Evolutionary conservation across 2,329 filamentous ascomycete species (phyloP).

Genomic region (Lasiodiplodia sp.): DNA sequence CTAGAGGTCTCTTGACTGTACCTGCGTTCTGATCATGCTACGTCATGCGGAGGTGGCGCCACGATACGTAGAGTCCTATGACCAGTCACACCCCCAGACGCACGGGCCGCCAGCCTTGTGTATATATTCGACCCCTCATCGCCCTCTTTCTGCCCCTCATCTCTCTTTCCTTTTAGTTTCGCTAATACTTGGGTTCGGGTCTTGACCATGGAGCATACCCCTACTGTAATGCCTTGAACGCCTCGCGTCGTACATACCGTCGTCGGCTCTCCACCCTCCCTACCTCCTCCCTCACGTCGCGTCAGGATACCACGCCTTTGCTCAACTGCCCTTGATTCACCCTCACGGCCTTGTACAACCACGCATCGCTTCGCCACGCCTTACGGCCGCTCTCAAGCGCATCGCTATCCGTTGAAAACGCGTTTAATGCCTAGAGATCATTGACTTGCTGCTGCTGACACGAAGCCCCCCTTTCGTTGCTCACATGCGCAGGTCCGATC

Average conservation of each 20-base stretch:
- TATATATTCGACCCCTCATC: slow-evolving; percentile 9
- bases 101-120: not conserved
- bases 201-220: slow-evolving; percentile 6
- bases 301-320: not conserved
- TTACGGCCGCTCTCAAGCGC: not conserved
- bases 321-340: not conserved
- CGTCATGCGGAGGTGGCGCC: slow-evolving; percentile 21
- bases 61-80: slow-evolving; percentile 18
- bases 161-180: slow-evolving; percentile 10
- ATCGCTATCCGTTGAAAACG: not conserved
- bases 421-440: slow-evolving; percentile 4
- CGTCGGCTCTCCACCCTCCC: not conserved
- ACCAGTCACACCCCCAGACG: not conserved
- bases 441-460: slow-evolving; percentile 24
- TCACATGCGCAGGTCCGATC: slow-evolving; percentile 23
- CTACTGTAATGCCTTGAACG: not conserved
- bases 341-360: not conserved
- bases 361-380: not conserved
- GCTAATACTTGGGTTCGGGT: slow-evolving; percentile 6
- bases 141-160: not conserved
- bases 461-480: slow-evolving; percentile 16
- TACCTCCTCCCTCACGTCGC: not conserved
- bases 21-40: slow-evolving; percentile 3
- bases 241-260: not conserved
- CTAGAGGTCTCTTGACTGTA: not conserved